Evolutionary conservation across 1,284 basidiomycete species (phyloP).

Genomic region (Cystobasidiaceae sp.): DNA sequence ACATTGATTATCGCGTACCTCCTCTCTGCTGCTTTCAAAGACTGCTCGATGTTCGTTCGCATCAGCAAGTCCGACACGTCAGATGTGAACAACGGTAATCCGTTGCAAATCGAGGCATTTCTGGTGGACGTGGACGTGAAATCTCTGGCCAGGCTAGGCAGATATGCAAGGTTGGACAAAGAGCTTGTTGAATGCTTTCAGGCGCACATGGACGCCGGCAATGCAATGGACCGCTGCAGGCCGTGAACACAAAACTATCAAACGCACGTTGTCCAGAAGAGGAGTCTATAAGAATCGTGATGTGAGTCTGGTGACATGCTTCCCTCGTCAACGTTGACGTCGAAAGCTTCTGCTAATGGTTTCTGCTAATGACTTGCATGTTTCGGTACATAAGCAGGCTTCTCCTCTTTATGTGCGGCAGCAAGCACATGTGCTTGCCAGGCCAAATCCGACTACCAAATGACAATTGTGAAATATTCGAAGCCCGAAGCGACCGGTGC

Average conservation of each 20-base stretch:
- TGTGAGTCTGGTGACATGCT: too few relatives aligned
- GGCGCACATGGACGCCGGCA: slow-evolving; percentile 6
- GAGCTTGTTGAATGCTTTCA: slow-evolving; percentile 55
- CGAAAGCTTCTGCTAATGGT: too few relatives aligned
- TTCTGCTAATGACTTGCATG: too few relatives aligned
- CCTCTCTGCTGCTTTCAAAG: slow-evolving; percentile 90
- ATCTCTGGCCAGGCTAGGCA: slow-evolving; percentile 58
- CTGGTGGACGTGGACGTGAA: slow-evolving; percentile 78
- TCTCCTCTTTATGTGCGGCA: too few relatives aligned
- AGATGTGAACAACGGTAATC: neutral
- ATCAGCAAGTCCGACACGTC: slow-evolving; percentile 27
- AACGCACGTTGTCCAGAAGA: too few relatives aligned
- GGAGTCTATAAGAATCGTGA: too few relatives aligned
- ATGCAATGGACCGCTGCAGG: neutral
- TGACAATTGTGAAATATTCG: too few relatives aligned
- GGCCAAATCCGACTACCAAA: too few relatives aligned
- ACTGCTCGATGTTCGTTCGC: slow-evolving; percentile 79
- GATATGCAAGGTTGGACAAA: slow-evolving; percentile 69
- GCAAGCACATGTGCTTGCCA: too few relatives aligned
- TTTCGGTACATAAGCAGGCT: too few relatives aligned
- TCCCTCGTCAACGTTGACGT: too few relatives aligned
- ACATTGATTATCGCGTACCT: slow-evolving; percentile 67
- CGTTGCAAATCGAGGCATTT: neutral
- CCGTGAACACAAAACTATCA: neutral
- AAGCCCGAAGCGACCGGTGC: too few relatives aligned